Conservation (phyloP, 805 yeast genomes). For the Wickerhamiella occidentalis region DNA sequence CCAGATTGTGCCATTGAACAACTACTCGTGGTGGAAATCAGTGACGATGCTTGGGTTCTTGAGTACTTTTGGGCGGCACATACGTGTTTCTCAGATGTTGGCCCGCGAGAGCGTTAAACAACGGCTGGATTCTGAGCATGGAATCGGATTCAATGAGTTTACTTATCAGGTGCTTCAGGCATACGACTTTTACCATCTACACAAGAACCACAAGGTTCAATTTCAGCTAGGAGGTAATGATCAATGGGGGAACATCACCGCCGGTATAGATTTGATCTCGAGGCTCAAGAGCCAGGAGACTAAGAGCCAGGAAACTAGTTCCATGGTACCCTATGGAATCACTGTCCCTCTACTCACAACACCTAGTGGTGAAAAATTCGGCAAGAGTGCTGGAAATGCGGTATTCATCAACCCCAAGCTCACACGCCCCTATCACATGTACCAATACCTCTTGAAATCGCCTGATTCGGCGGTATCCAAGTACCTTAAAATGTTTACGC, state of each 20-base stretch:
- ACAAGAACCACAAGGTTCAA: slow-evolving; percentile 43
- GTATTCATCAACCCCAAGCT: slow-evolving; percentile 65
- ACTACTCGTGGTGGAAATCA: slow-evolving; percentile 76
- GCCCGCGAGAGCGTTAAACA: slow-evolving; percentile 77
- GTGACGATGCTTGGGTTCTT: slow-evolving; percentile 67
- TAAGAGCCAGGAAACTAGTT: slow-evolving; percentile 4
- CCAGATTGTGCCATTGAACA: slow-evolving; percentile 40
- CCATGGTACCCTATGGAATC: slow-evolving; percentile 60
- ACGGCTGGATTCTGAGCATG: slow-evolving; percentile 54
- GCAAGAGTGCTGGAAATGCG: slow-evolving; percentile 96
- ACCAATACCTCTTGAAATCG: slow-evolving; percentile 71
- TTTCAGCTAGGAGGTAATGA: slow-evolving; percentile 91
- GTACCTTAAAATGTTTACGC: slow-evolving; percentile 64
- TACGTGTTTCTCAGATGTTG: slow-evolving; percentile 77
- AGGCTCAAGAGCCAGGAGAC: slow-evolving; percentile 30
- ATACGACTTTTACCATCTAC: slow-evolving; percentile 78
- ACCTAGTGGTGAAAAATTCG: slow-evolving; percentile 83
- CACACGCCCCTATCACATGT: slow-evolving; percentile 70
- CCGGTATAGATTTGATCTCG: slow-evolving; percentile 79
- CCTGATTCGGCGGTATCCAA: slow-evolving; percentile 51
- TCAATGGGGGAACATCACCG: slow-evolving; percentile 97
- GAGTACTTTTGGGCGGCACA: slow-evolving; percentile 60
- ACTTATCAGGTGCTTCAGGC: slow-evolving; percentile 90
- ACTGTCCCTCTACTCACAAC: slow-evolving; percentile 88
- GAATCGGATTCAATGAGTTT: slow-evolving; percentile 89